Evolutionary conservation across 2,329 filamentous ascomycete genomes (phyloP).

Genomic region (Cladobotryum mycophilum): DNA sequence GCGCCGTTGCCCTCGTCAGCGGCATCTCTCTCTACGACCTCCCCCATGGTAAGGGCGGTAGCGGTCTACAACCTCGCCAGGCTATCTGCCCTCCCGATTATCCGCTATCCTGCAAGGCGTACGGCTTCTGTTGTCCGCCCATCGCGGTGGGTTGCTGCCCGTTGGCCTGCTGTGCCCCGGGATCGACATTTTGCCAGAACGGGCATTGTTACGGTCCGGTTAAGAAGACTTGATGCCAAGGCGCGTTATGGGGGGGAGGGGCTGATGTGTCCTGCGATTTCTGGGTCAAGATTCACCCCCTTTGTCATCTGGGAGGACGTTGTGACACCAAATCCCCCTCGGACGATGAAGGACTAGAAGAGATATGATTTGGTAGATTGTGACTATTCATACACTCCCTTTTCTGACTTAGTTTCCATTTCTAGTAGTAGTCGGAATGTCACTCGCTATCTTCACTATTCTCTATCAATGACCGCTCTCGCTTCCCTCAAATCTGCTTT

Average conservation of each 20-base stretch:
- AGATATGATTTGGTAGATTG: no score
- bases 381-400: no score
- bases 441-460: no score
- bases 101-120: conserved; percentile 4
- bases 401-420: no score
- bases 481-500: no score
- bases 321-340: no score
- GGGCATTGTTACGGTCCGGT: conserved; percentile 7
- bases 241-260: neutral
- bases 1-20: neutral
- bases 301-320: no score
- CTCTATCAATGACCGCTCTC: no score
- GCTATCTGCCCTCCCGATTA: conserved; percentile 1
- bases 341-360: no score
- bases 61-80: neutral
- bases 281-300: no score
- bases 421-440: no score
- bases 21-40: neutral
- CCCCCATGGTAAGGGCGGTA: neutral
- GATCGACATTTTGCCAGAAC: conserved; percentile 1
- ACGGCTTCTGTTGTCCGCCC: conserved; percentile 8
- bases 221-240: neutral
- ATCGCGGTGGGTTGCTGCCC: conserved; percentile 7
- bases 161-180: conserved; percentile 5
- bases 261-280: neutral